A percentile compares a stretch with the other conserved stretches of the same genome.
phyloP scores from a whole-genome alignment of 352 stramenopile species.

The Phytopythium helicoides region DNA sequence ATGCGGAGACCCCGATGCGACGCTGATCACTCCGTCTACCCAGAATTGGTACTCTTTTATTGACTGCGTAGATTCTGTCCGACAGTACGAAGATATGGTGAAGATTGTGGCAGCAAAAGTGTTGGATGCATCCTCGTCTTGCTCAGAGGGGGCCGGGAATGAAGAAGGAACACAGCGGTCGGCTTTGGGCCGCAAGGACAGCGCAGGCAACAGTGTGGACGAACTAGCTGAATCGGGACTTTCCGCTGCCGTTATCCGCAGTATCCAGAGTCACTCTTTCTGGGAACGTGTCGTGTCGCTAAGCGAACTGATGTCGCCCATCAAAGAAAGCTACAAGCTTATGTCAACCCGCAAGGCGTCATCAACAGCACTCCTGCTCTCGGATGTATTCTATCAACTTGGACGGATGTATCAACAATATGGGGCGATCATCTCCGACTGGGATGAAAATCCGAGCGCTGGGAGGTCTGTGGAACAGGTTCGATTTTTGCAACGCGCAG shows the following conservation, averaged over 20 bases:
- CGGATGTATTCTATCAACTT: slow-evolving; percentile 76
- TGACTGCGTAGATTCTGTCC: slow-evolving; percentile 73
- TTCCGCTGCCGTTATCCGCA: slow-evolving; percentile 37
- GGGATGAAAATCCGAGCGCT: slow-evolving; percentile 53
- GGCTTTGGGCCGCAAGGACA: slow-evolving; percentile 30
- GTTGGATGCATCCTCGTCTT: slow-evolving; percentile 21
- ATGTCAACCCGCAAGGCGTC: slow-evolving; percentile 35
- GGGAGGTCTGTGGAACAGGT: slow-evolving; percentile 52
- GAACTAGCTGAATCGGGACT: slow-evolving; percentile 42
- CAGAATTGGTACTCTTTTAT: slow-evolving; percentile 77
- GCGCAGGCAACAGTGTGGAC: slow-evolving; percentile 35
- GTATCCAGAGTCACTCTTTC: slow-evolving; percentile 63
- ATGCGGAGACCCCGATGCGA: slow-evolving; percentile 59
- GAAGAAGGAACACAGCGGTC: not conserved
- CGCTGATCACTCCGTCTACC: slow-evolving; percentile 39
- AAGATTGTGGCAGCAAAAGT: slow-evolving; percentile 76
- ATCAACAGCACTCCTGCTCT: slow-evolving; percentile 45
- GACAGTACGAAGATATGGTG: slow-evolving; percentile 82
- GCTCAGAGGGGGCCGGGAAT: not conserved
- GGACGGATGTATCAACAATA: slow-evolving; percentile 80
- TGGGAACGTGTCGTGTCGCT: slow-evolving; percentile 74
- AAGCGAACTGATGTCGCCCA: slow-evolving; percentile 73
- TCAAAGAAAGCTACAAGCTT: slow-evolving; percentile 74
- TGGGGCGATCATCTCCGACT: slow-evolving; percentile 59
- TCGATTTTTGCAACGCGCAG: slow-evolving; percentile 47